These are phyloP conservation scores for Rhododendron mucronatum DNA, from an alignment of 148 eudicot species.

Conservation along the genomic window DNA sequence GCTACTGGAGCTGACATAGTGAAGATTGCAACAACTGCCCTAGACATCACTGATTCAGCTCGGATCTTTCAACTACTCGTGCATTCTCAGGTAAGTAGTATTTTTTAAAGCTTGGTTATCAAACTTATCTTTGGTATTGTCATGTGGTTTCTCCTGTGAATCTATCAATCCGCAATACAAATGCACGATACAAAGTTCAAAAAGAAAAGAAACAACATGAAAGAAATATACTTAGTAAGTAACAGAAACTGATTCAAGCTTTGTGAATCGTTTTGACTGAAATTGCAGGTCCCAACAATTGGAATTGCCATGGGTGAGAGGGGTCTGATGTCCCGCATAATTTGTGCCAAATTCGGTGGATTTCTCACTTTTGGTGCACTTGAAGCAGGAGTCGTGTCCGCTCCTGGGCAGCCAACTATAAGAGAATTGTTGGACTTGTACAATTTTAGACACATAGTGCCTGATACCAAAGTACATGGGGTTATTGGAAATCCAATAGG, in stretches of 20 bases:
- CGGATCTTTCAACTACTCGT: conserved; percentile 68
- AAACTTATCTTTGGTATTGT: background rate
- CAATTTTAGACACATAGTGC: conserved; percentile 62
- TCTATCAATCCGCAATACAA: too few species aligned
- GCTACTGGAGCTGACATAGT: conserved; percentile 84
- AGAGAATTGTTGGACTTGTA: conserved; percentile 55
- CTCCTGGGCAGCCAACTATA: conserved; percentile 82
- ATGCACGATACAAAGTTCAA: too few species aligned
- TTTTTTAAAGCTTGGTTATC: background rate
- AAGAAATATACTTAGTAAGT: background rate
- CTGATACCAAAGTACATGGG: conserved; percentile 71
- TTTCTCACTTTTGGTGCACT: conserved; percentile 73
- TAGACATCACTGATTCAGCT: conserved; percentile 68
- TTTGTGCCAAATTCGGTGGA: conserved; percentile 73
- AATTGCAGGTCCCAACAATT: conserved; percentile 62
- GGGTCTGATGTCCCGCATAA: conserved; percentile 70
- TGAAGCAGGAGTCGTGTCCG: conserved; percentile 58
- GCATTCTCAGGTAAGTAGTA: conserved; percentile 53
- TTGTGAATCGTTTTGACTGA: background rate
- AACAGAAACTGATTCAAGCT: background rate
- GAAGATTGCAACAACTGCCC: conserved; percentile 78
- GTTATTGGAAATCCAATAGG: conserved; percentile 77
- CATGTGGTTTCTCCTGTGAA: background rate
- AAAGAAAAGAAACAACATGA: too few species aligned
- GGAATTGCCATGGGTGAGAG: conserved; percentile 81